These are phyloP conservation scores for Cladosporium velox DNA, from an alignment of 2,329 filamentous ascomycete species.

Conservation along the genomic window DNA sequence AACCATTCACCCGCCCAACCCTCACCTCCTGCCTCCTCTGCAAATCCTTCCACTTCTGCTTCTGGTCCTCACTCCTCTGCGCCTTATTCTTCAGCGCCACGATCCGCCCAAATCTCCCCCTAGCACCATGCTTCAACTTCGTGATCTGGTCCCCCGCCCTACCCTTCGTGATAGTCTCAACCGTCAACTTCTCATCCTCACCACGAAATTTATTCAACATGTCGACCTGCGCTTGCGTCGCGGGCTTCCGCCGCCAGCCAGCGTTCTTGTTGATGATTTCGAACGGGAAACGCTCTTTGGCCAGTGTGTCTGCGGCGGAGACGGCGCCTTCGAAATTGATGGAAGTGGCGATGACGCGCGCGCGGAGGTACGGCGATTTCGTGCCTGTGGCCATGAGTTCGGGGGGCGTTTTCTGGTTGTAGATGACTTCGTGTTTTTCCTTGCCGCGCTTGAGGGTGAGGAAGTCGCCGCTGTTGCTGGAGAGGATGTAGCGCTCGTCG, in stretches of 20 bases:
- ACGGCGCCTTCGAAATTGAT: conserved; percentile 73
- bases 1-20: conserved; percentile 47
- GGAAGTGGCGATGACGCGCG: conserved; percentile 67
- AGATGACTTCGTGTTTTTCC: conserved; percentile 42
- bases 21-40: conserved; percentile 45
- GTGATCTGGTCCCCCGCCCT: conserved; percentile 88
- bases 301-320: conserved; percentile 73
- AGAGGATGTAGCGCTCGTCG: conserved; percentile 70
- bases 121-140: conserved; percentile 81
- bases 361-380: conserved; percentile 64
- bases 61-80: conserved; percentile 48
- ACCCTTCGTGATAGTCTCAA: conserved; percentile 70
- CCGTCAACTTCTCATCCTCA: conserved; percentile 56
- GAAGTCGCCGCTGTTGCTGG: conserved; percentile 62
- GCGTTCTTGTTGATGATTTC: conserved; percentile 67
- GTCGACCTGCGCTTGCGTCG: conserved; percentile 63
- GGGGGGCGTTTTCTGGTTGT: conserved; percentile 44
- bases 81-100: conserved; percentile 38
- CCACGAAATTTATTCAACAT: conserved; percentile 68
- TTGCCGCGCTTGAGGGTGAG: conserved; percentile 53
- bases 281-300: conserved; percentile 41
- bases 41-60: conserved; percentile 44
- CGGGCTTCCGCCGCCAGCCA: conserved; percentile 68
- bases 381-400: conserved; percentile 30
- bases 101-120: conserved; percentile 57